Base-by-base conservation (phyloP, 2,329 filamentous ascomycete species). In the Seiridium unicorne region DNA sequence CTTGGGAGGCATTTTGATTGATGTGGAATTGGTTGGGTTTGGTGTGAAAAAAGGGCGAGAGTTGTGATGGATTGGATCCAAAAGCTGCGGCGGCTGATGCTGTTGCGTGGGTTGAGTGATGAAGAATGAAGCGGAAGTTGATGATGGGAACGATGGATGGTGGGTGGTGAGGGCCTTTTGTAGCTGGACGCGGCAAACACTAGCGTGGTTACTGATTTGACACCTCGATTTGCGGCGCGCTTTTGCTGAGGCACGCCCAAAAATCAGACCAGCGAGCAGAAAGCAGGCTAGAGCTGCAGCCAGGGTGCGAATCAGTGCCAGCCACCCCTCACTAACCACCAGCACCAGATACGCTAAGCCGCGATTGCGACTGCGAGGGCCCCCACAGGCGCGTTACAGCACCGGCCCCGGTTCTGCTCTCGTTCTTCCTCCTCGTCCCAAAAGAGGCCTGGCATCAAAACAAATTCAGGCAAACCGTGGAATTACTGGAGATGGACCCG, bases 1-100 rank as follows among this genome's bases (percentile, higher is more conserved):
- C 86, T 98, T 98, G 77, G 95, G 94, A 84, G 95, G 87, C 95
- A 98, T 98, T 90, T 89, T 89, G 77, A 73, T 55, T 63, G 57
- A 44, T 61, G 63, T 64, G 60, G 58, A 54, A 62, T 59, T 49
- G 58, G 60, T 64, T 62, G 62, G 59, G 65, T 68, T 65, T 65
- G 57, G 51, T 48, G 46, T 60, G 63, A 55, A 61, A 63, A 56
- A 61, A 51, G 56, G 49, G 46, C 35, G 49, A n/a, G 35, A 64
- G 62, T 62, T 67, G 65, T 5, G 63, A 66, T 66, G 64, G 62
- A 66, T 65, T 64, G 35, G 18, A 57, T 57, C 62, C 63, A 62
- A 66, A 65, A 65, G 57, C 59, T 66, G 63, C 57, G 64, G 38
- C 13, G 60, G 64, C 59, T 67, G 58, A 61, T 68, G 64, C 57